phyloP scores from a whole-genome alignment of 148 eudicot species.

The Bassia scoparia region DNA sequence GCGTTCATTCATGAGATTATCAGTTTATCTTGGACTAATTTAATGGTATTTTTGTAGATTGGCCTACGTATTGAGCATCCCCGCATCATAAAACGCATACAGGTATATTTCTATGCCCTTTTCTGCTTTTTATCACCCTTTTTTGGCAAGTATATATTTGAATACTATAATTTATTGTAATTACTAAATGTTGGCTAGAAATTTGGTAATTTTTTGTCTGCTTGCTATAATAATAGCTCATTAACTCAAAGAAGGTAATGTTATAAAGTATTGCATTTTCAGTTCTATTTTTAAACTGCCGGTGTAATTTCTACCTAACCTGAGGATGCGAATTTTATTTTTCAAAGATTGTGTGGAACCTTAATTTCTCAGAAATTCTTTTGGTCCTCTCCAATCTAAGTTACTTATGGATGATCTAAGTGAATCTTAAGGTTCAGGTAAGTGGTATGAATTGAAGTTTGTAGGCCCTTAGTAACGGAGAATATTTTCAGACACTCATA shows the following conservation, averaged over 20 bases:
- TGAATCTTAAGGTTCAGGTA: background rate
- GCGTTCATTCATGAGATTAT: background rate
- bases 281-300: too few relatives aligned
- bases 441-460: background rate
- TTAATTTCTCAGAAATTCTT: too few relatives aligned
- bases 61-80: slow-evolving; percentile 98
- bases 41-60: slow-evolving; percentile 42
- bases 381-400: background rate
- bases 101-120: slow-evolving; percentile 41
- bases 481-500: too few relatives aligned
- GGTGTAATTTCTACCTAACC: too few relatives aligned
- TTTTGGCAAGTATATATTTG: background rate
- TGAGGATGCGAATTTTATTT: too few relatives aligned
- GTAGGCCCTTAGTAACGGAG: background rate
- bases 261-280: too few relatives aligned
- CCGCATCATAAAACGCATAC: slow-evolving; percentile 82
- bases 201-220: too few relatives aligned
- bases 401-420: background rate
- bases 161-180: too few relatives aligned
- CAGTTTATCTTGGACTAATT: slow-evolving; percentile 14
- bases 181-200: too few relatives aligned
- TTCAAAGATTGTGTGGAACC: too few relatives aligned
- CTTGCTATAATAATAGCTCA: background rate
- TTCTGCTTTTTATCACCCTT: background rate
- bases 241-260: background rate